Percentiles rank a stretch among this genome's conserved stretches.
These are phyloP conservation scores for Boletellus ananiceps DNA, from an alignment of 768 basidiomycete species.

Conservation along the genomic window DNA sequence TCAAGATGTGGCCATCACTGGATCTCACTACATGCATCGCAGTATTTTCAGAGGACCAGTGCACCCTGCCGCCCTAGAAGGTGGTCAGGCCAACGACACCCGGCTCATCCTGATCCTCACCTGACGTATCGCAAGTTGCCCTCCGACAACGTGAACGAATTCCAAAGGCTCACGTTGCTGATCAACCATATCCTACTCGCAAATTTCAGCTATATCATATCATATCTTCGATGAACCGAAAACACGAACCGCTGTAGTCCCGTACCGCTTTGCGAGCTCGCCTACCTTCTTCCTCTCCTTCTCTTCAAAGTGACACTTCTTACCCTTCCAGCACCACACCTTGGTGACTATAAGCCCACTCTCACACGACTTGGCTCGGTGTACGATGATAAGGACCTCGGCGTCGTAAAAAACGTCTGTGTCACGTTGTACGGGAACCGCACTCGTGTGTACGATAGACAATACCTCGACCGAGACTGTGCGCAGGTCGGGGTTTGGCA, in stretches of 20 bases:
- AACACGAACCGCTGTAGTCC: slow-evolving; percentile 52
- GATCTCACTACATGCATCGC: slow-evolving; percentile 74
- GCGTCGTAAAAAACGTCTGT: slow-evolving; percentile 64
- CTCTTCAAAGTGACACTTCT: slow-evolving; percentile 46
- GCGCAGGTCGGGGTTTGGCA: slow-evolving; percentile 34
- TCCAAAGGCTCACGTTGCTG: slow-evolving; percentile 65
- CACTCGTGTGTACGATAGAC: slow-evolving; percentile 48
- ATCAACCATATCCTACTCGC: slow-evolving; percentile 35
- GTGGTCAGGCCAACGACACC: slow-evolving; percentile 5
- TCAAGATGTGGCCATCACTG: slow-evolving; percentile 43
- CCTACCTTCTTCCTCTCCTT: slow-evolving; percentile 61
- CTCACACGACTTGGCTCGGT: slow-evolving; percentile 62
- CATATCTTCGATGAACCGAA: neutral
- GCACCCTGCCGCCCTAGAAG: slow-evolving; percentile 58
- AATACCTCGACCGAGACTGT: slow-evolving; percentile 77
- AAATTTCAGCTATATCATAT: neutral
- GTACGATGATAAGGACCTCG: slow-evolving; percentile 64
- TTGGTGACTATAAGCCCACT: slow-evolving; percentile 62
- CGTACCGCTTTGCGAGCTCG: slow-evolving; percentile 71
- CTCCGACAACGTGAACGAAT: slow-evolving; percentile 61
- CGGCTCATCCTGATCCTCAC: slow-evolving; percentile 32
- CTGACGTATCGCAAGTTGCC: slow-evolving; percentile 70
- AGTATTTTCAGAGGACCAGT: slow-evolving; percentile 78
- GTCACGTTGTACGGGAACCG: slow-evolving; percentile 42
- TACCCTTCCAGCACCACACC: slow-evolving; percentile 78